Evolutionary conservation across 108 stramenopile genomes (phyloP).

Genomic region (Nitzschia inconspicua): DNA sequence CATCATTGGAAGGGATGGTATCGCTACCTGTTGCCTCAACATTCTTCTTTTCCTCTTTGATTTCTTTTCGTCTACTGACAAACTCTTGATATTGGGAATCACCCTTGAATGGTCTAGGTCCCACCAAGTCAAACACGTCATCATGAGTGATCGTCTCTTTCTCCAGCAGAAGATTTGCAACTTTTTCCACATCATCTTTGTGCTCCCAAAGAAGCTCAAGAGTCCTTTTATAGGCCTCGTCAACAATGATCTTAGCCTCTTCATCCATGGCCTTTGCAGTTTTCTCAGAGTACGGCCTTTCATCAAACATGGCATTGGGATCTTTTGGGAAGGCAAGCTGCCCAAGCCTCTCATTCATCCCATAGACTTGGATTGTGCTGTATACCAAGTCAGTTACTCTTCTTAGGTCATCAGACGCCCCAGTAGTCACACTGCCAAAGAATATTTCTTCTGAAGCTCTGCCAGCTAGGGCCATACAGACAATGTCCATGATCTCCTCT

Average conservation of each 20-base stretch:
- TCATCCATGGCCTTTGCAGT: constrained; percentile 97
- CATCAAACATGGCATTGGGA: constrained; percentile 69
- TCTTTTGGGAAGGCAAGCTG: constrained; percentile 94
- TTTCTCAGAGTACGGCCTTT: constrained; percentile 92
- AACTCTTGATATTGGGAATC: constrained; percentile 89
- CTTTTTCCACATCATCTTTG: constrained; percentile 79
- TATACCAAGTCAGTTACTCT: constrained; percentile 93
- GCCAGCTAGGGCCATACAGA: constrained; percentile 94
- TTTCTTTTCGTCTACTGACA: constrained; percentile 49
- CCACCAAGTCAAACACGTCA: constrained; percentile 89
- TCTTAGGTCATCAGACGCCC: constrained; percentile 95
- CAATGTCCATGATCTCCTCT: constrained; percentile 60
- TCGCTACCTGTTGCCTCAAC: not conserved
- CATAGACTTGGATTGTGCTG: constrained; percentile 88
- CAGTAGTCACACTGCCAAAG: constrained; percentile 93
- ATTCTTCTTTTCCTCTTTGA: constrained; percentile 17
- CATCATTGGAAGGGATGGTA: not conserved
- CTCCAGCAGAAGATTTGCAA: constrained; percentile 87
- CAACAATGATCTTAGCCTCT: constrained; percentile 91
- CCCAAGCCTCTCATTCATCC: constrained; percentile 91
- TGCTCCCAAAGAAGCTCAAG: constrained; percentile 75
- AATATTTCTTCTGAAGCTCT: constrained; percentile 96
- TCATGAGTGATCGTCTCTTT: constrained; percentile 98
- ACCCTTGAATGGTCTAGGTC: constrained; percentile 87
- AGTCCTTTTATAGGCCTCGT: constrained; percentile 89